Conservation (phyloP, 192 early-diverging fungal species). For the Coemansia sp. region DNA sequence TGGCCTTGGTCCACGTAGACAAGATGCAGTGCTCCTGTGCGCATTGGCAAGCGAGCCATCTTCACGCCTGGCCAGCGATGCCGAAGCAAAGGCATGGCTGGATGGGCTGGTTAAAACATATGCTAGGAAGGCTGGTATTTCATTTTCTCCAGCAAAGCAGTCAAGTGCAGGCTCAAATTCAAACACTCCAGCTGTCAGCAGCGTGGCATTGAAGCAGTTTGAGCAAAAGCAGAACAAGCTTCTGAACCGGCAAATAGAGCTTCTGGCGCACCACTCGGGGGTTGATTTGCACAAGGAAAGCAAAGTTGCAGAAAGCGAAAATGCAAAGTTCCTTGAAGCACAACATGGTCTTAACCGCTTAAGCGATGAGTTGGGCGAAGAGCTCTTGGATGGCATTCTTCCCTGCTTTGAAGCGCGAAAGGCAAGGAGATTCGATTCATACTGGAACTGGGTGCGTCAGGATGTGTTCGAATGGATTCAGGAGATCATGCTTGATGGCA, state of each 20-base stretch:
- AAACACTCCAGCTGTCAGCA: conserved; percentile 72
- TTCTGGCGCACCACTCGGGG: conserved; percentile 80
- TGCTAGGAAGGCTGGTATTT: conserved; percentile 70
- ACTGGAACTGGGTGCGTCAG: conserved; percentile 91
- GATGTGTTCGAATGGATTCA: conserved; percentile 62
- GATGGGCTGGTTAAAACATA: conserved; percentile 83
- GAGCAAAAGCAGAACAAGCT: too few species aligned
- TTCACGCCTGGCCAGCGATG: conserved; percentile 63
- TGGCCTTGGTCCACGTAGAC: conserved; percentile 79
- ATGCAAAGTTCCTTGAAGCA: conserved; percentile 56
- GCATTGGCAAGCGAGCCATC: conserved; percentile 83
- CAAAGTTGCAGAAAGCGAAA: conserved; percentile 64
- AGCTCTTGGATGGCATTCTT: conserved; percentile 71
- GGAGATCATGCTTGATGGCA: conserved; percentile 75
- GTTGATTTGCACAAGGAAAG: conserved; percentile 71
- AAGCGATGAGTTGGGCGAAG: conserved; percentile 82
- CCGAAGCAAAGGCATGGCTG: conserved; percentile 22
- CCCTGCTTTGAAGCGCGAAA: conserved; percentile 77
- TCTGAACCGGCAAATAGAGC: conserved; percentile 73
- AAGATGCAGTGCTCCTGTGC: conserved; percentile 74
- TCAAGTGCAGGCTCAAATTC: background rate
- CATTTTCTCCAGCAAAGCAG: conserved; percentile 31
- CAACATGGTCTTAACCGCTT: conserved; percentile 78
- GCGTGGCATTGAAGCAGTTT: conserved; percentile 85
- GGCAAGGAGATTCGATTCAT: conserved; percentile 87